Evolutionary conservation across 306 rosid species (phyloP), one percentile per base, ranked within the genome.

Genomic region (Corylus americana): DNA sequence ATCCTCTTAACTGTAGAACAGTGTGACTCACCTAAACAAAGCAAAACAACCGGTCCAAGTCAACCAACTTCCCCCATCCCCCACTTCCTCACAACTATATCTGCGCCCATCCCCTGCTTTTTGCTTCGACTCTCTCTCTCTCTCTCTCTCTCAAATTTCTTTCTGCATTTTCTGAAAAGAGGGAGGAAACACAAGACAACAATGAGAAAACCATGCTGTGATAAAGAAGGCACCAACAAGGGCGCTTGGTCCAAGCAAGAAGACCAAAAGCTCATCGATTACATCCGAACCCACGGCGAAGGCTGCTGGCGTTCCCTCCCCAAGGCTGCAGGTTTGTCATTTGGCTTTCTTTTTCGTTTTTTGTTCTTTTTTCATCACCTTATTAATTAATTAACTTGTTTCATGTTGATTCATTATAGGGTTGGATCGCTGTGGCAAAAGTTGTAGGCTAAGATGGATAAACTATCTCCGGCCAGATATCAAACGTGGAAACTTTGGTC

Each of bases 231-330:
- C 48, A 89, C 83, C 53, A 89, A 86, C 88, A 91, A 89, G 77
- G 97, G 97, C 48, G 90, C 93, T 31, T 91, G 93, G 92, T 89
- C 93, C 14, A 88, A 88, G 80, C 91, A 88, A 82, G 93, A 91
- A 80, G 93, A 91, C 72, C 89, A 91, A 76, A 89, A 91, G 57
- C 93, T 89, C 70, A 83, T 86, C 79, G 91, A 88, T 66, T 88
- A 88, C 82, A 86, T 91, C 61, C 74, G 72, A 71, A 58, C 81
- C 79, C 89, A 89, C 55, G 96, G 96, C 0, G 92, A 89, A 89
- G 96, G 93, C 31, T 81, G 87, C 70, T 89, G 96, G 93, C 90
- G 87, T 57, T 87, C 93, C 68, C 86, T 91, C 79, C 93, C 96
- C 22, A 81, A 86, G 73, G 92, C 91, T 83, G 93, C 96, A 50